Conservation (phyloP, 768 basidiomycete species). For the Xerocomus spinulosus region DNA sequence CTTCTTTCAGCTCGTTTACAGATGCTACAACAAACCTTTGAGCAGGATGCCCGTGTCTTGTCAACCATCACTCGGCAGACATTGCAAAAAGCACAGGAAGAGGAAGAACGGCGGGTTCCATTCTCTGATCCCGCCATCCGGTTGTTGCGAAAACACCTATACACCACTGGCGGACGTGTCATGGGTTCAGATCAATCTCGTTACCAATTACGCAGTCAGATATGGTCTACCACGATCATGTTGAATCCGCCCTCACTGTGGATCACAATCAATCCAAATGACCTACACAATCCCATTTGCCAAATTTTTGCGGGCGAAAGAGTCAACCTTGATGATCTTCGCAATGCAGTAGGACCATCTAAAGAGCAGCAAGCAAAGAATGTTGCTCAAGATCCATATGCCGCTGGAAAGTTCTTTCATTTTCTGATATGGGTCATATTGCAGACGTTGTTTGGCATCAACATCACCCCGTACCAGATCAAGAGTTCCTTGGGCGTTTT, state of each 20-base stretch:
- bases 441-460: neutral
- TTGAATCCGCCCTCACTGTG: neutral
- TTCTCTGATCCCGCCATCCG: neutral
- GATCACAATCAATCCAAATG: slow-evolving; percentile 1
- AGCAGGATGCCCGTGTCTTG: too few species aligned
- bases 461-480: too few species aligned
- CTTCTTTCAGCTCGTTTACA: neutral
- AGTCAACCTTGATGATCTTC: neutral
- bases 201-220: neutral
- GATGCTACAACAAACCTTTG: neutral
- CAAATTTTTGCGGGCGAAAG: neutral
- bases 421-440: neutral
- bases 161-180: neutral
- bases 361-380: neutral
- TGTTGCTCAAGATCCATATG: neutral
- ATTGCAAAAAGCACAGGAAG: neutral
- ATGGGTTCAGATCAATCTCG: neutral
- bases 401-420: neutral
- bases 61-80: neutral
- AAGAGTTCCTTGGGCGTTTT: neutral
- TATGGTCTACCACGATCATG: neutral
- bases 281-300: neutral
- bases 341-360: neutral
- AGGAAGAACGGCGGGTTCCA: neutral
- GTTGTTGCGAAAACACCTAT: neutral